phyloP scores from a whole-genome alignment of 2,329 filamentous ascomycete species.

The Fusarium fracticaudum region DNA sequence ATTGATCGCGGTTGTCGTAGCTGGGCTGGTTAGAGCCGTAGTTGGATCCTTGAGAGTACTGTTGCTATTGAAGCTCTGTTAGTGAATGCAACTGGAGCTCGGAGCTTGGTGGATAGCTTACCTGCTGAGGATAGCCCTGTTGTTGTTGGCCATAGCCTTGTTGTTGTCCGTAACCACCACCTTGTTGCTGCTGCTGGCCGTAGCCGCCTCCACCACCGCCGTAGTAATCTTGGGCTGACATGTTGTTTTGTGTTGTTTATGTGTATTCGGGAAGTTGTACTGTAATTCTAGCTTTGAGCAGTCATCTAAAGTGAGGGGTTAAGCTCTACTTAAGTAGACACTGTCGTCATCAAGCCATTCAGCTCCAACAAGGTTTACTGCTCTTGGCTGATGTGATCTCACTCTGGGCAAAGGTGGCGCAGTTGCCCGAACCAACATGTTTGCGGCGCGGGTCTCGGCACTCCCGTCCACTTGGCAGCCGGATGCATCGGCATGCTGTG shows the following conservation, averaged over 20 bases:
- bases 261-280: background rate
- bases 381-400: slow-evolving; percentile 36
- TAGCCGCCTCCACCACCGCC: slow-evolving; percentile 15
- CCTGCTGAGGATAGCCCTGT: slow-evolving; percentile 33
- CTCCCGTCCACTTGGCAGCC: slow-evolving; percentile 28
- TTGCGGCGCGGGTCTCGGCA: slow-evolving; percentile 22
- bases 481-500: slow-evolving; percentile 35
- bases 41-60: slow-evolving; percentile 31
- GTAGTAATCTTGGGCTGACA: slow-evolving; percentile 42
- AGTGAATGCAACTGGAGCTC: background rate
- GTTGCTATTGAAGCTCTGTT: slow-evolving; percentile 1
- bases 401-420: slow-evolving; percentile 24
- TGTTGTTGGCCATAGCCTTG: slow-evolving; percentile 29
- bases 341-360: slow-evolving; percentile 20
- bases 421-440: background rate
- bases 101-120: background rate
- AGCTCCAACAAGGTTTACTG: slow-evolving; percentile 5
- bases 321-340: slow-evolving; percentile 21
- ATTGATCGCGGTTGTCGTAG: slow-evolving; percentile 26
- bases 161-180: slow-evolving; percentile 8
- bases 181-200: slow-evolving; percentile 17
- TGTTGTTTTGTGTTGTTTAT: background rate
- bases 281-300: background rate
- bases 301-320: slow-evolving; percentile 1
- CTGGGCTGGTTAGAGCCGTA: slow-evolving; percentile 28